Evolutionary conservation across 2,329 filamentous ascomycete genomes (phyloP).

Genomic region (Amauroascus verrucosus): DNA sequence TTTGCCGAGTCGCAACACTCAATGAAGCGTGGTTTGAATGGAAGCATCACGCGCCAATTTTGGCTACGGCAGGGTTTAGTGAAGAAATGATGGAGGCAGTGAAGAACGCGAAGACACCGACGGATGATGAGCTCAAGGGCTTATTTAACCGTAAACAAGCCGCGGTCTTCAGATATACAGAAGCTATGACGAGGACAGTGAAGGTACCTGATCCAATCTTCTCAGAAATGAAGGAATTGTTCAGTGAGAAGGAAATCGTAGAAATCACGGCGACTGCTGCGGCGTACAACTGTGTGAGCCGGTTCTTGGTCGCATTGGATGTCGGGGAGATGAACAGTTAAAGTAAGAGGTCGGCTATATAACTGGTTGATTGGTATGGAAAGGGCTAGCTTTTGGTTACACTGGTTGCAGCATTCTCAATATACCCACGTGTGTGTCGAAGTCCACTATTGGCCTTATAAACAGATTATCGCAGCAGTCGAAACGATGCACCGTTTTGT

Average conservation of each 20-base stretch:
- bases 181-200: slow-evolving; percentile 73
- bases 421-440: background rate
- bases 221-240: slow-evolving; percentile 48
- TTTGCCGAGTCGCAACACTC: slow-evolving; percentile 68
- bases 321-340: slow-evolving; percentile 38
- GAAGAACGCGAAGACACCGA: slow-evolving; percentile 27
- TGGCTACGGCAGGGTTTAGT: slow-evolving; percentile 49
- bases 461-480: background rate
- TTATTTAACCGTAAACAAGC: slow-evolving; percentile 51
- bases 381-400: background rate
- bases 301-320: slow-evolving; percentile 72
- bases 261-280: slow-evolving; percentile 72
- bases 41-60: slow-evolving; percentile 66
- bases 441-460: background rate
- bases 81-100: slow-evolving; percentile 40
- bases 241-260: slow-evolving; percentile 62
- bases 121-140: slow-evolving; percentile 21
- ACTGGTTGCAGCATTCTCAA: background rate
- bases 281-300: slow-evolving; percentile 74
- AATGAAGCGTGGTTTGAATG: slow-evolving; percentile 82
- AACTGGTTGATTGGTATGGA: background rate
- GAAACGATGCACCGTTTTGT: background rate
- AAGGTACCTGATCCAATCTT: slow-evolving; percentile 61
- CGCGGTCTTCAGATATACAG: slow-evolving; percentile 62
- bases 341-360: background rate